Conservation (phyloP, 139 green algal species). For the Eudorina sp. region DNA sequence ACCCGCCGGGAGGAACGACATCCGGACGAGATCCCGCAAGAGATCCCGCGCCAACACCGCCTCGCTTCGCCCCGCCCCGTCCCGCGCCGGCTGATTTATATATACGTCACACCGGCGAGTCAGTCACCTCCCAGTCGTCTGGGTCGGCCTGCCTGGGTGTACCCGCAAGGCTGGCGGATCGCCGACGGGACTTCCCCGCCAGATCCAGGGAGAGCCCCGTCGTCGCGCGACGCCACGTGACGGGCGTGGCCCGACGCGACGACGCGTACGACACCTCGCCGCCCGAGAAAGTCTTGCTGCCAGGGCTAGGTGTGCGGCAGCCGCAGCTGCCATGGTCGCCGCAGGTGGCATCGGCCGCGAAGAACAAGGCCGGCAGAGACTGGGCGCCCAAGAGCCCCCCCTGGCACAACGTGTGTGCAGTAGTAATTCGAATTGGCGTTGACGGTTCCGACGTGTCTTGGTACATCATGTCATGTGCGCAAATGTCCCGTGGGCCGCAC, state of each 20-base stretch:
- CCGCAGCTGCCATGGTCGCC: background rate
- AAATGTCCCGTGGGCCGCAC: conserved; percentile 39
- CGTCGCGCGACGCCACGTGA: background rate
- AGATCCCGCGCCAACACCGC: too few species aligned
- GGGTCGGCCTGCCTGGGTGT: too few species aligned
- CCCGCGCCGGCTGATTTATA: too few species aligned
- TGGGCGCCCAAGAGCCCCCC: background rate
- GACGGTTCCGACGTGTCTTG: background rate
- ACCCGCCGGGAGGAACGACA: too few species aligned
- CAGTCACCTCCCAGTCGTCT: background rate
- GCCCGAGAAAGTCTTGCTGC: background rate
- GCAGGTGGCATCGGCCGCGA: background rate
- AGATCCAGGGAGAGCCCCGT: background rate
- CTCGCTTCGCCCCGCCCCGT: too few species aligned
- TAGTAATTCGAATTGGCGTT: background rate
- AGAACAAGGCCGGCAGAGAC: conserved; percentile 3
- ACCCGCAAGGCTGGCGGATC: background rate
- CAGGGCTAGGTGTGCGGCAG: background rate
- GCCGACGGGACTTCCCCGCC: background rate
- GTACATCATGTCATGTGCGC: background rate
- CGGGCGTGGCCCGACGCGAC: background rate
- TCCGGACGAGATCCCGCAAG: too few species aligned
- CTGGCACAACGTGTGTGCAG: background rate
- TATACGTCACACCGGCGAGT: conserved; percentile 23
- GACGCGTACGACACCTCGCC: background rate